Percentiles rank a stretch among this genome's conserved stretches.
Conservation (phyloP, 2,329 filamentous ascomycete species). For the Teratosphaeria gauchensis region DNA sequence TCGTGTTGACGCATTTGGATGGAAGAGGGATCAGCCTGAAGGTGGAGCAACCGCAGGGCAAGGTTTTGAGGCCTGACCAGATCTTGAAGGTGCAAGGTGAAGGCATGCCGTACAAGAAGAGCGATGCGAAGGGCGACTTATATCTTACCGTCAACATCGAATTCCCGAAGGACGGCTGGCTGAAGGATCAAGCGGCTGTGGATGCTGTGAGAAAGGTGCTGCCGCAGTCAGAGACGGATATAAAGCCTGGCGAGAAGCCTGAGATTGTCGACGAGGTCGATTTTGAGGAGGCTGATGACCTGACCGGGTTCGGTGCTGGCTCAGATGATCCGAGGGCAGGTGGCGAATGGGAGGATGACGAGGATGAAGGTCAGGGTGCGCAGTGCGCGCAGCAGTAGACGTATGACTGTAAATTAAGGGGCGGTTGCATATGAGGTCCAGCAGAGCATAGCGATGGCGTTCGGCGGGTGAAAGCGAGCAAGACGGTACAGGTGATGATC, state of each 20-base stretch:
- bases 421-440: background rate
- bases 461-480: background rate
- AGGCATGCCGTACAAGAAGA: conserved; percentile 88
- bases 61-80: conserved; percentile 73
- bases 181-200: conserved; percentile 57
- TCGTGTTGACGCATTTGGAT: conserved; percentile 86
- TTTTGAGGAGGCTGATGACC: conserved; percentile 70
- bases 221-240: conserved; percentile 45
- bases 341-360: conserved; percentile 64
- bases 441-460: conserved; percentile 2
- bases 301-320: conserved; percentile 73
- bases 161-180: conserved; percentile 83
- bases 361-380: conserved; percentile 51
- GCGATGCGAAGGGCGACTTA: conserved; percentile 73
- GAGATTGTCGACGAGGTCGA: conserved; percentile 80
- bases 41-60: conserved; percentile 60
- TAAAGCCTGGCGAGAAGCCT: conserved; percentile 41
- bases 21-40: conserved; percentile 78
- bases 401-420: background rate
- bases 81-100: conserved; percentile 78
- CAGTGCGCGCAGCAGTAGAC: conserved; percentile 6
- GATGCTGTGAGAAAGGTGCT: conserved; percentile 65
- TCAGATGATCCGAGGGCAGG: conserved; percentile 57
- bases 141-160: conserved; percentile 78
- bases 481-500: background rate